Evolutionary conservation across 2,329 filamentous ascomycete species (phyloP).

Genomic region (Pseudopithomyces chartarum): DNA sequence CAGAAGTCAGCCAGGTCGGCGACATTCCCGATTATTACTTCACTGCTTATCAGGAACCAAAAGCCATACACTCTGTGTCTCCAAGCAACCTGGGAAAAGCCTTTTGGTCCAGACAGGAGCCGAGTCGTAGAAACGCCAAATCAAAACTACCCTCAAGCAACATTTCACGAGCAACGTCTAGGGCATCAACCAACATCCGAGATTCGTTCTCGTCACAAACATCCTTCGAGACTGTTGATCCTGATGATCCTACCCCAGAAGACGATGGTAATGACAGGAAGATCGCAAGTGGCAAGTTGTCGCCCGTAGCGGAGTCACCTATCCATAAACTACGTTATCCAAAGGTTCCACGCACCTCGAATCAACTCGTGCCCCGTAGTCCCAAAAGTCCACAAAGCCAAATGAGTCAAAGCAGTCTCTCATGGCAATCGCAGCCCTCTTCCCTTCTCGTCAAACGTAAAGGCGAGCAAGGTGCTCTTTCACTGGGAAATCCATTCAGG

Average conservation of each 20-base stretch:
- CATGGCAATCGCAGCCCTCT: conserved; percentile 17
- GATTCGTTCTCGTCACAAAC: conserved; percentile 47
- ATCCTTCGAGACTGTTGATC: conserved; percentile 53
- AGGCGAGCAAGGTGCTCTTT: conserved; percentile 39
- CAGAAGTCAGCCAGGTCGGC: conserved; percentile 23
- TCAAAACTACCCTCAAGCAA: conserved; percentile 36
- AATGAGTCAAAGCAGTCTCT: conserved; percentile 13
- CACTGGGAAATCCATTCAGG: conserved; percentile 43
- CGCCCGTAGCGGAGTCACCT: conserved; percentile 51
- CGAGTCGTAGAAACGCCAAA: conserved; percentile 24
- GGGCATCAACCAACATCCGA: conserved; percentile 35
- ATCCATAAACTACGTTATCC: conserved; percentile 53
- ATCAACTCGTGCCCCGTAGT: conserved; percentile 51
- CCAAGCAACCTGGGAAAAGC: conserved; percentile 17
- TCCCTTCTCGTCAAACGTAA: conserved; percentile 46
- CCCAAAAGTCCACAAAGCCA: conserved; percentile 28
- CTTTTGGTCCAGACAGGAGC: conserved; percentile 21
- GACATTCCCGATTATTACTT: conserved; percentile 47
- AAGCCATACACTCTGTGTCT: conserved; percentile 12
- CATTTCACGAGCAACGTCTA: conserved; percentile 31
- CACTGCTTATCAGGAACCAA: conserved; percentile 20
- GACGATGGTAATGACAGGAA: conserved; percentile 48
- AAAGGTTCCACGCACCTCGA: conserved; percentile 53
- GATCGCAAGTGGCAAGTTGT: conserved; percentile 38
- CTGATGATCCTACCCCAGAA: conserved; percentile 53